phyloP scores from a whole-genome alignment of 2,329 filamentous ascomycete genomes.

The Trichophyton verrucosum region DNA sequence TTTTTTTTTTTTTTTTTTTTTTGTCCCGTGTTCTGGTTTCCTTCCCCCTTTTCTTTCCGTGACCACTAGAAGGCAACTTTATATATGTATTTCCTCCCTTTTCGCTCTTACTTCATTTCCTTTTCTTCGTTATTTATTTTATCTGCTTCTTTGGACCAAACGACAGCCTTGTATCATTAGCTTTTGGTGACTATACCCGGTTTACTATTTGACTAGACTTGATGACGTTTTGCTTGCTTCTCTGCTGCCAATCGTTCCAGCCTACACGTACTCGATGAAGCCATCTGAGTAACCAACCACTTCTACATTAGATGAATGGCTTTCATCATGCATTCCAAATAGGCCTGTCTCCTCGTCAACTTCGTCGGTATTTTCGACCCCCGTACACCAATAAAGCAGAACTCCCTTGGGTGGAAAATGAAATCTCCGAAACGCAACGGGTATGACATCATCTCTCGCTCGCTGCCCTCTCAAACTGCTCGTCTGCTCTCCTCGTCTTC shows the following conservation, averaged over 20 bases:
- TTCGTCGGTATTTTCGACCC: too few relatives aligned
- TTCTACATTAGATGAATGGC: not conserved
- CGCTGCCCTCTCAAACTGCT: too few relatives aligned
- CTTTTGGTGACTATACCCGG: not conserved
- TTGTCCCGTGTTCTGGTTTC: not conserved
- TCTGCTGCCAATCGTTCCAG: not conserved
- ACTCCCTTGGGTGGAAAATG: not conserved
- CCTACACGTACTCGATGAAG: not conserved
- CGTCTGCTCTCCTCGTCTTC: too few relatives aligned
- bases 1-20: too few relatives aligned
- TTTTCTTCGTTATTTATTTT: not conserved
- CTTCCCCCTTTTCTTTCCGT: not conserved
- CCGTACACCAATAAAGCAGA: too few relatives aligned
- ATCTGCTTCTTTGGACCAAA: not conserved
- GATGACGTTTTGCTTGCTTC: not conserved
- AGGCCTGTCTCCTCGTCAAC: too few relatives aligned
- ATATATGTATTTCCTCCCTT: not conserved
- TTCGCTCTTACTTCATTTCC: not conserved
- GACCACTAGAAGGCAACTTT: not conserved
- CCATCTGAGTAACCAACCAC: not conserved
- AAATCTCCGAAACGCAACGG: not conserved
- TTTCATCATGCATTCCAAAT: not conserved
- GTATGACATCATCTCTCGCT: not conserved
- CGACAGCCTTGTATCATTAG: not conserved
- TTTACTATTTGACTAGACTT: not conserved